Evolutionary conservation across 805 yeast species (phyloP), one percentile per base, ranked within the genome.

Genomic region (Blastobotrys chiropterorum): DNA sequence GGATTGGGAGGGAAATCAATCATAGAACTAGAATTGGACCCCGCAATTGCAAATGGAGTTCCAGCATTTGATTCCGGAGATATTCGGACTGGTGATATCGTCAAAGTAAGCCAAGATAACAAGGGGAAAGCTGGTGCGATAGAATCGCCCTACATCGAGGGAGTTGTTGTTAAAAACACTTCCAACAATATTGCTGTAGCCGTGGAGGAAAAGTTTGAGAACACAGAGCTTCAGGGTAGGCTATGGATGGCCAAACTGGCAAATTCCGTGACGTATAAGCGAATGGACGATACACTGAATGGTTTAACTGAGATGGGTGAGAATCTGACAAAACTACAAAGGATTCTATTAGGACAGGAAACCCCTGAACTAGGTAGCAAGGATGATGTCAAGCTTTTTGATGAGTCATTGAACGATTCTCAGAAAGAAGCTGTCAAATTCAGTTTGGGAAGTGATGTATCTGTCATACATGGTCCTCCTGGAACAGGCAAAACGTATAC

Each of bases 401-500:
- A 82, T 60, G 48, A 58, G 0, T 59, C 66, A 1, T 66, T 88
- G 30, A 89, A 89, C 60, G 71, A 68, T 0, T 85, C 96, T 0
- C 99, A 92, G 63, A 75, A 74, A 46, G 63, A 72, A 2, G 97
- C 98, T 0, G 82, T 90, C 6, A 67, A 71, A 11, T 85, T 85
- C 66, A 76, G 95, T 1, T 48, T 89, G 14, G 65, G 69, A 2
- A 77, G 81, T 14, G 67, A 74, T 66, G 41, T 79, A 15, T 64
- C 77, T 2, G 77, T 85, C 6, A 76, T 85, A 4, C 92, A 85
- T 62, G 92, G 92, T 0, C 92, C 92, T 0, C 90, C 90, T 0
- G 92, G 92, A 2, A 85, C 92, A 0, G 92, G 92, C 8, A 85
- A 85, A 62, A 92, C 98, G 0, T 84, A 83, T 56, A 90, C 97